A percentile compares a stretch with the other conserved stretches of the same genome.
phyloP scores from a whole-genome alignment of 768 basidiomycete genomes.

The Boletus subparvulus region DNA sequence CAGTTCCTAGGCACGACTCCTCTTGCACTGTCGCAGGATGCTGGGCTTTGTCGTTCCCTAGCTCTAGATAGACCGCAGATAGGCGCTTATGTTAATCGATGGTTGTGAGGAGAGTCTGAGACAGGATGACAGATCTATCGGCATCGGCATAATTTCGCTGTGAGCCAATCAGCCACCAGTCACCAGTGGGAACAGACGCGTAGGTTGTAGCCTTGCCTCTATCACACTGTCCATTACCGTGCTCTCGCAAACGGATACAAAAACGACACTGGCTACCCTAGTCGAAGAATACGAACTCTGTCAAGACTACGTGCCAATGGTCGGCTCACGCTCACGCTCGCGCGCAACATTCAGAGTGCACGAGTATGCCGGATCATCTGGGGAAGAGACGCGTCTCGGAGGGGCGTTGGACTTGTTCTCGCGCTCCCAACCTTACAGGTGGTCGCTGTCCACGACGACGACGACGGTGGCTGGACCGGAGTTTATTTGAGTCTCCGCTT shows the following conservation, averaged over 20 bases:
- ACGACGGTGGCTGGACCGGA: constrained; percentile 5
- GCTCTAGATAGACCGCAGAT: not conserved
- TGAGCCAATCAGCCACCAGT: constrained; percentile 15
- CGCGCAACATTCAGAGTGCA: not conserved
- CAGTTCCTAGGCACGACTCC: no score
- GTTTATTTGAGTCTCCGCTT: constrained; percentile 17
- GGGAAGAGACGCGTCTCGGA: not conserved
- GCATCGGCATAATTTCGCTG: constrained; percentile 11
- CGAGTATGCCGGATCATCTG: not conserved
- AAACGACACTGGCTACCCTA: not conserved
- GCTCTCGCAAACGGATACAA: constrained; percentile 1
- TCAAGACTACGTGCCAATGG: not conserved
- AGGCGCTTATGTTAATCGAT: constrained; percentile 22
- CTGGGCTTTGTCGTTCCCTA: not conserved
- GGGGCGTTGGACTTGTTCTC: not conserved
- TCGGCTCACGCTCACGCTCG: not conserved
- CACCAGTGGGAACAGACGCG: constrained; percentile 21
- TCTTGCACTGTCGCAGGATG: no score
- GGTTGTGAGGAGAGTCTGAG: constrained; percentile 13
- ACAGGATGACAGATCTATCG: constrained; percentile 13
- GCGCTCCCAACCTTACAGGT: not conserved
- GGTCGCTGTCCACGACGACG: constrained; percentile 7
- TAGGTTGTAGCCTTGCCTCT: constrained; percentile 1
- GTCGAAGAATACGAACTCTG: not conserved
- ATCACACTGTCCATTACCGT: constrained; percentile 14